These are phyloP conservation scores for Tilletia indica DNA, from an alignment of 1,284 basidiomycete genomes.

Conservation along the genomic window DNA sequence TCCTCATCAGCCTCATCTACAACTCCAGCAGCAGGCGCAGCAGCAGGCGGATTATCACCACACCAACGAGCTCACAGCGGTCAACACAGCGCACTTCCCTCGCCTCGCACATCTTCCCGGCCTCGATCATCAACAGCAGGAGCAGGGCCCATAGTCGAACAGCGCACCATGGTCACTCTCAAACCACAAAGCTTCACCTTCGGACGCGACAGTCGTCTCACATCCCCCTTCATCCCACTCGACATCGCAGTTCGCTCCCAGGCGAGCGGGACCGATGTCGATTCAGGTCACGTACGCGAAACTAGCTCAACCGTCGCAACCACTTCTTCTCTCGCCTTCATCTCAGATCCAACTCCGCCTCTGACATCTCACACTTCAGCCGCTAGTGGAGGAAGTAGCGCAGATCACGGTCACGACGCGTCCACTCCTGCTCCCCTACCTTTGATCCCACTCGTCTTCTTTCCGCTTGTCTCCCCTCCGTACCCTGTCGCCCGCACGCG, in stretches of 20 bases:
- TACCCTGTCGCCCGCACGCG: conserved; percentile 22
- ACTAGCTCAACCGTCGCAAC: neutral
- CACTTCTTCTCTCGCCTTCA: conserved; percentile 25
- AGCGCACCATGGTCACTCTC: conserved; percentile 18
- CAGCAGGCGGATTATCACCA: neutral
- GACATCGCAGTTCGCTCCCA: conserved; percentile 14
- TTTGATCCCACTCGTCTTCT: conserved; percentile 30
- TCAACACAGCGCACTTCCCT: no score
- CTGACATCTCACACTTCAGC: neutral
- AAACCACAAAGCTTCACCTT: conserved; percentile 31
- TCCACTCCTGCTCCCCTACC: neutral
- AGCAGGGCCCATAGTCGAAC: neutral
- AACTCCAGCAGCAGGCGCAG: neutral
- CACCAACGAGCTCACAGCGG: neutral
- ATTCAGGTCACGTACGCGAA: neutral
- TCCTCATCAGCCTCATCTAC: conserved; percentile 3
- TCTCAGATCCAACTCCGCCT: conserved; percentile 16
- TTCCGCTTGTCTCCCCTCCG: conserved; percentile 32
- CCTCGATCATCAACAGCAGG: conserved; percentile 5
- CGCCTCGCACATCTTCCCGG: neutral
- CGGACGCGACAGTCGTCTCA: conserved; percentile 22
- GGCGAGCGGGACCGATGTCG: neutral
- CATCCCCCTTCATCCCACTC: conserved; percentile 20
- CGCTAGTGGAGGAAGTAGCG: neutral
- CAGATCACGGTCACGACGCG: neutral